Base-by-base conservation (phyloP, 2,329 filamentous ascomycete species). In the Alternaria angustiovoidea region DNA sequence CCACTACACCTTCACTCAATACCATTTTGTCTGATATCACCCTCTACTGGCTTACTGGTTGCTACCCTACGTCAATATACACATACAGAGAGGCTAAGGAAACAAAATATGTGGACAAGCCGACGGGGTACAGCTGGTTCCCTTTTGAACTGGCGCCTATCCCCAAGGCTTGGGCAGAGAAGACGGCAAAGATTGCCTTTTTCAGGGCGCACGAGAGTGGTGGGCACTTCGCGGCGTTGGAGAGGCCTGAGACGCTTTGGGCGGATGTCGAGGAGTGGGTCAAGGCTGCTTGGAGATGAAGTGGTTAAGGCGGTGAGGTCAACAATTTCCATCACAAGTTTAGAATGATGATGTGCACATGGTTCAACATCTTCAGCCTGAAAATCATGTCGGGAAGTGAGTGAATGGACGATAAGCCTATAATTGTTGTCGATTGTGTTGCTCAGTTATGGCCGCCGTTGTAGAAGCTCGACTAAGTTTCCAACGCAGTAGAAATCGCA, bases 11-110 rank as follows among this genome's bases (percentile, higher is more conserved):
- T 0, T 65, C 75, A 0, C 55, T 77, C 8, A 71, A 82, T 36
- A 78, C 77, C 2, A 84, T 88, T 11, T 73, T 88, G 3, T 79
- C 81, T n/a, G 73, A 79, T 20, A 80, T 85, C 14, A 82, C 81
- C 2, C 66, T 88, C 4, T 88, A 86, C 67, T 88, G 86, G 85
- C 76, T 87, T 58, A 86, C 84, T 0, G 81, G 81, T 20, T 83
- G 79, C 7, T 81, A 81, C 42, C 79, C 83, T 0, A 79, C 79
- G 9, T 81, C 75, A 14, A 81, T 86, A 30, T 88, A 83, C 69
- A 78, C 81, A 1, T 87, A 87, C 59, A 79, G 83, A 26, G 69
- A 79, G 36, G 42, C 60, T n/a, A 58, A 61, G 11, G 42, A 65
- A 7, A 60, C 70, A 18, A 56, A 72, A 12, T 73, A 74, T 56